Conservation (phyloP, 23 red algal species). For the Chondrus crispus region DNA sequence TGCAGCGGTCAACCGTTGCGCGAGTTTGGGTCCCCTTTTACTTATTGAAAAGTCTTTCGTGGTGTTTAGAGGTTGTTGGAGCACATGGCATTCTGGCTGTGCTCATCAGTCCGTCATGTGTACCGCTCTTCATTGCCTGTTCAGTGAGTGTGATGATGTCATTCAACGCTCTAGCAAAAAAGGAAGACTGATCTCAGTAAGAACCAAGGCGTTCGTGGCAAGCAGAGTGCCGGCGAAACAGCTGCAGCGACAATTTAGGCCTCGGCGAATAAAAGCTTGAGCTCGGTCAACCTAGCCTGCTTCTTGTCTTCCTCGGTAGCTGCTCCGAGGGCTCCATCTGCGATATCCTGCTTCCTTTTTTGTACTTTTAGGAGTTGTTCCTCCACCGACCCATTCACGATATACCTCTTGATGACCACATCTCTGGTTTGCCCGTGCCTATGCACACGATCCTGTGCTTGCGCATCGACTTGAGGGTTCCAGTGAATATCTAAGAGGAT, state of each 20-base stretch:
- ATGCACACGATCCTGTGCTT: conserved; percentile 89
- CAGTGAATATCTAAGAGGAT: conserved; percentile 81
- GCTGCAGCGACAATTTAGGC: too few relatives aligned
- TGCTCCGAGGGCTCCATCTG: conserved; percentile 60
- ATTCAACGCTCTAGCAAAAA: too few relatives aligned
- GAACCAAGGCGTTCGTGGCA: too few relatives aligned
- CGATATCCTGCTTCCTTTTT: conserved; percentile 72
- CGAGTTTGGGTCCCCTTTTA: background rate
- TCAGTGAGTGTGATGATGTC: background rate
- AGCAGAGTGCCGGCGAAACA: too few relatives aligned
- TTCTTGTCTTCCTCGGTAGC: conserved; percentile 64
- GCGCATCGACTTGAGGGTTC: conserved; percentile 87
- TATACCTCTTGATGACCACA: conserved; percentile 59
- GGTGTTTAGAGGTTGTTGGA: conserved; percentile 38
- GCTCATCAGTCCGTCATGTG: conserved; percentile 32
- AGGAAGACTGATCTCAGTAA: too few relatives aligned
- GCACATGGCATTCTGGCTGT: conserved; percentile 30
- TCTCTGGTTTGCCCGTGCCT: conserved; percentile 67
- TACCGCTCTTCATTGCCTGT: conserved; percentile 4
- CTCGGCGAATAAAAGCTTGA: conserved; percentile 53
- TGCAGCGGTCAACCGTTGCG: background rate
- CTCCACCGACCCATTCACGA: conserved; percentile 72
- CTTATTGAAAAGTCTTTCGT: background rate
- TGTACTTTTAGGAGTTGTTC: conserved; percentile 72
- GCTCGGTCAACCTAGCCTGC: conserved; percentile 34